phyloP scores from a whole-genome alignment of 2,329 filamentous ascomycete genomes.

The Trichophyton benhamiae region DNA sequence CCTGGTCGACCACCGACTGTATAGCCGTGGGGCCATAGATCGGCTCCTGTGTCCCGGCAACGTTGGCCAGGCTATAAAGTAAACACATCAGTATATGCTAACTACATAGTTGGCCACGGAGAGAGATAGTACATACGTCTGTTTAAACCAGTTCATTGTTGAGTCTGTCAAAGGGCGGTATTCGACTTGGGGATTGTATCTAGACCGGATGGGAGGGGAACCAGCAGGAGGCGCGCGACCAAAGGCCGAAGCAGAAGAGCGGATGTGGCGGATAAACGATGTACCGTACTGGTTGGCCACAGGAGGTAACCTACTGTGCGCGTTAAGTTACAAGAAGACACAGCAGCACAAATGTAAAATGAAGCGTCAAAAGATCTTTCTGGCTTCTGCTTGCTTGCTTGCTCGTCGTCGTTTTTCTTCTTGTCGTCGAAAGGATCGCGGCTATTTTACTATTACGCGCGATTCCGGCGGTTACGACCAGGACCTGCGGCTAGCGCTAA shows the following conservation, averaged over 20 bases:
- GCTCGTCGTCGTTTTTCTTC: neutral
- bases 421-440: neutral
- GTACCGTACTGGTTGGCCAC: neutral
- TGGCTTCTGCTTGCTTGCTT: neutral
- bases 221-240: neutral
- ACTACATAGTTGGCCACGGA: conserved; percentile 26
- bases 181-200: neutral
- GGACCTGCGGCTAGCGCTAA: neutral
- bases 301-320: neutral
- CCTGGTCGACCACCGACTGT: conserved; percentile 70
- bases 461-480: neutral
- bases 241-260: neutral
- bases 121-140: conserved; percentile 51
- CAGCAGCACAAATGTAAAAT: neutral
- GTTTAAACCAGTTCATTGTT: conserved; percentile 93
- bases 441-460: neutral
- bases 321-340: neutral
- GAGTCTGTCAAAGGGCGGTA: conserved; percentile 4
- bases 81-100: conserved; percentile 36
- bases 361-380: neutral
- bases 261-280: conserved; percentile 4
- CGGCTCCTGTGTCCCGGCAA: conserved; percentile 91
- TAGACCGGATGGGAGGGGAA: neutral
- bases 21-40: conserved; percentile 86
- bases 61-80: conserved; percentile 48